Percentiles rank a stretch among this genome's conserved stretches.
phyloP scores from a whole-genome alignment of 805 yeast genomes.

The Candida maris region DNA sequence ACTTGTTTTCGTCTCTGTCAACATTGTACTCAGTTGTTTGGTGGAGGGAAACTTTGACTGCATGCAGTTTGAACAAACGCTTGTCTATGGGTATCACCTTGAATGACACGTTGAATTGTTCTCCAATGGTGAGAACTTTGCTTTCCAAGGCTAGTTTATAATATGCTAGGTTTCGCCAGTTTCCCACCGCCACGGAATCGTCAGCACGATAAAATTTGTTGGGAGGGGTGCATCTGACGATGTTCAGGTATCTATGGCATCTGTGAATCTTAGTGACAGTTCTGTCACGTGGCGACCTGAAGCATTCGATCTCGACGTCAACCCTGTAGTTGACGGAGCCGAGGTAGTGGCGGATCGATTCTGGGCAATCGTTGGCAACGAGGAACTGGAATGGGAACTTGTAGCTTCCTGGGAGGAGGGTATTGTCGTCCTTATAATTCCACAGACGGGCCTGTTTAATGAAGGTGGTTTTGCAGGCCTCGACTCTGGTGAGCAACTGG shows the following conservation, averaged over 20 bases:
- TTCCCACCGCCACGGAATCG: conserved; percentile 26
- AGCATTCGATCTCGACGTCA: conserved; percentile 9
- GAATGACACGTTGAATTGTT: conserved; percentile 12
- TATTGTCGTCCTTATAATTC: conserved; percentile 7
- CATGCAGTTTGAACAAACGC: conserved; percentile 17
- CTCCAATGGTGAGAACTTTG: conserved; percentile 19
- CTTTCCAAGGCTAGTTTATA: conserved; percentile 22
- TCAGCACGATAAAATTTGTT: conserved; percentile 4
- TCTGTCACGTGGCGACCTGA: neutral
- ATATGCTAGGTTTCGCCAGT: conserved; percentile 29
- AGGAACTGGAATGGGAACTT: conserved; percentile 28
- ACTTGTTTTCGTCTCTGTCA: neutral
- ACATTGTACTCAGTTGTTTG: conserved; percentile 22
- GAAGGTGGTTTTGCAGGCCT: neutral
- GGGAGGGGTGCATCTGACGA: conserved; percentile 15
- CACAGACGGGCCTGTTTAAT: conserved; percentile 5
- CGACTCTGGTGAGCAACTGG: neutral
- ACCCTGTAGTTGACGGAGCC: conserved; percentile 21
- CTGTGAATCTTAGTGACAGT: conserved; percentile 3
- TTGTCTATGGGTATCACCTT: conserved; percentile 24
- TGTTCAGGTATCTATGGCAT: conserved; percentile 9
- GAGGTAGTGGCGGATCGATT: conserved; percentile 19
- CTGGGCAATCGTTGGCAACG: conserved; percentile 21
- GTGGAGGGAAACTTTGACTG: conserved; percentile 19
- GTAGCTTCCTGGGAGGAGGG: conserved; percentile 19